phyloP scores from a whole-genome alignment of 1,284 basidiomycete species.

The Xerocomus amazonicus region DNA sequence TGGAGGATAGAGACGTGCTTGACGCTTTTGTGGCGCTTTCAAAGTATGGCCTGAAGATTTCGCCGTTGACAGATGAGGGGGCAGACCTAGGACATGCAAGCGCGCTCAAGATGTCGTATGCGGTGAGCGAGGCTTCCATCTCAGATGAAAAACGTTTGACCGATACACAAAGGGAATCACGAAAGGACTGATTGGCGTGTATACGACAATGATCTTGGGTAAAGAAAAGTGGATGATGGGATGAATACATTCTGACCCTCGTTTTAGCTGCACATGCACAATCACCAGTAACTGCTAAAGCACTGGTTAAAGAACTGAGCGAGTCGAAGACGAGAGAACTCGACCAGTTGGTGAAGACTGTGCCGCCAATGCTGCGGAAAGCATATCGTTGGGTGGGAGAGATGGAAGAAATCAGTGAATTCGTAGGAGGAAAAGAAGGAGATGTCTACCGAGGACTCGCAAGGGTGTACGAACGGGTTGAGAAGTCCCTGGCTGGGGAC shows the following conservation, averaged over 20 bases:
- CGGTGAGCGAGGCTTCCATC: constrained; percentile 38
- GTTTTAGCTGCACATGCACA: constrained; percentile 48
- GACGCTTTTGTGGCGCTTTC: constrained; percentile 41
- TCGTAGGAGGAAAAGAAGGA: constrained; percentile 47
- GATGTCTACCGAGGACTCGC: constrained; percentile 49
- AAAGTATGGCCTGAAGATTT: constrained; percentile 46
- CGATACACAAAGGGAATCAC: constrained; percentile 43
- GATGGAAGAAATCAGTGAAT: constrained; percentile 58
- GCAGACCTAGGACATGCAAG: constrained; percentile 55
- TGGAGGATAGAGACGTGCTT: constrained; percentile 36
- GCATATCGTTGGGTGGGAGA: constrained; percentile 59
- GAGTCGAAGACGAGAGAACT: constrained; percentile 46
- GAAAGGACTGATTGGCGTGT: constrained; percentile 54
- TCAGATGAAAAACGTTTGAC: constrained; percentile 1
- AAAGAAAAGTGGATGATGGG: constrained; percentile 11
- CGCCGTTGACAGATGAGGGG: constrained; percentile 43
- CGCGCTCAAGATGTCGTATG: constrained; percentile 62
- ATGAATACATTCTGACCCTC: constrained; percentile 1
- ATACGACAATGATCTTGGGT: constrained; percentile 57
- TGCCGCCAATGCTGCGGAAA: constrained; percentile 54
- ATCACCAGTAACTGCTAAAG: constrained; percentile 55
- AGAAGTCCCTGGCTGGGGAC: constrained; percentile 36
- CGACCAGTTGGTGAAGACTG: constrained; percentile 35
- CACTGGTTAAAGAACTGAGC: constrained; percentile 47
- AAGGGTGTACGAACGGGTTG: constrained; percentile 43